These are phyloP conservation scores for Mortierella hygrophila DNA, from an alignment of 192 early-diverging fungal species.

Conservation along the genomic window DNA sequence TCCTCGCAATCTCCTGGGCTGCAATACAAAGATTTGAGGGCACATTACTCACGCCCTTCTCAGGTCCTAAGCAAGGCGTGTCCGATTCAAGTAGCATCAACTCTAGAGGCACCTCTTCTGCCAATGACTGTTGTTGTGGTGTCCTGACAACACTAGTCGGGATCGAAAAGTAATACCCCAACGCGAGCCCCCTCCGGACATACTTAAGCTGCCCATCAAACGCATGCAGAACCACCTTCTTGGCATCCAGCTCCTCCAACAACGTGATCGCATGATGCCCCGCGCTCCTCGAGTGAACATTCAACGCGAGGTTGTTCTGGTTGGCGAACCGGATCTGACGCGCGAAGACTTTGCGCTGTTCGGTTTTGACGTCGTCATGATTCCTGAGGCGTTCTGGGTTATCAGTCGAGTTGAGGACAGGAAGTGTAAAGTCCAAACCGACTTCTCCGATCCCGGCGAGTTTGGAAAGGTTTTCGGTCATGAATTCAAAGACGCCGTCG, in stretches of 20 bases:
- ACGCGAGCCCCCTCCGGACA: slow-evolving; percentile 55
- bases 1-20: slow-evolving; percentile 63
- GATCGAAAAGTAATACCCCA: slow-evolving; percentile 68
- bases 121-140: slow-evolving; percentile 64
- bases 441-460: slow-evolving; percentile 62
- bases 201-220: slow-evolving; percentile 68
- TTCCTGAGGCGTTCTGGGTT: slow-evolving; percentile 40
- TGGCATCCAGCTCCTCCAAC: slow-evolving; percentile 61
- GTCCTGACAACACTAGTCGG: slow-evolving; percentile 65
- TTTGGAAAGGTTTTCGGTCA: slow-evolving; percentile 49
- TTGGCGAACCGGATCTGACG: slow-evolving; percentile 62
- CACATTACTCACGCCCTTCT: slow-evolving; percentile 63
- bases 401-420: slow-evolving; percentile 47
- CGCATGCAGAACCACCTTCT: slow-evolving; percentile 66
- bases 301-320: slow-evolving; percentile 60
- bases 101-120: slow-evolving; percentile 57
- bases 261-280: slow-evolving; percentile 68
- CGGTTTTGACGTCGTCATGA: slow-evolving; percentile 58
- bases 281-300: slow-evolving; percentile 70
- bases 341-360: slow-evolving; percentile 64
- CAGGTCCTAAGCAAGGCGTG: slow-evolving; percentile 66
- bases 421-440: slow-evolving; percentile 65
- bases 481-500: slow-evolving; percentile 57
- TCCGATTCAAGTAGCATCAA: slow-evolving; percentile 70
- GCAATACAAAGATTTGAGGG: slow-evolving; percentile 61